Evolutionary conservation across 805 yeast genomes (phyloP), one percentile per base, ranked within the genome.

Genomic region (Metschnikowia corniflorae): DNA sequence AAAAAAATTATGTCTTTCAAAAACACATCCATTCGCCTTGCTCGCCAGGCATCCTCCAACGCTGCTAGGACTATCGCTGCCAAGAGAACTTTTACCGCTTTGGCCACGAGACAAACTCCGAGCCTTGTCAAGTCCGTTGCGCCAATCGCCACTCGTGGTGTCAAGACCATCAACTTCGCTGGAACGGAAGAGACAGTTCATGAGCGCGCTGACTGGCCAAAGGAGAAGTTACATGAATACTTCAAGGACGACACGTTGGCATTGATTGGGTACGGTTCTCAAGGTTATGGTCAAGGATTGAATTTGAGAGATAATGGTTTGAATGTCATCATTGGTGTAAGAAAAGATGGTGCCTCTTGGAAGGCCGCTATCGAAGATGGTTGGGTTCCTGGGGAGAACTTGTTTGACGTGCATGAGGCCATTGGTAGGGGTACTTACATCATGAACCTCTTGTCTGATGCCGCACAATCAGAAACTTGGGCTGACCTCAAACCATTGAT

Each of bases 401-500:
- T 93, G 68, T 93, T 93, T 70, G 89, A 83, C 51, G 96, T 93
- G 53, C 76, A 77, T 53, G 97, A 91, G 75, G 98, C 98, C 57
- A 82, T 93, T 65, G 55, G 65, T 58, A 83, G 77, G 68, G 98
- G 98, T 77, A 83, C 96, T 60, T 80, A 80, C 68, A 73, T 93
- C 69, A 91, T 93, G 97, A 91, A 93, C 85, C 78, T 93, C 73
- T 80, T 93, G 60, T 89, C 97, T 38, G 98, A 93, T 65, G 98
- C 98, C 63, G 97, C 98, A 58, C 98, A 93, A 78, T 87, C 97
- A 53, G 97, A 94, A 77, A 93, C 98, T 54, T 93, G 98, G 98
- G 51, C 75, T 29, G 53, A 77, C 44, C 70, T 93, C 67, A 80
- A 82, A 74, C 97, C 98, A 50, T 76, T 82, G 72, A 74, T 93